Percentiles rank a stretch among this genome's conserved stretches.
These are phyloP conservation scores for Croton setiger DNA, from an alignment of 441 rosid species.

Conservation along the genomic window DNA sequence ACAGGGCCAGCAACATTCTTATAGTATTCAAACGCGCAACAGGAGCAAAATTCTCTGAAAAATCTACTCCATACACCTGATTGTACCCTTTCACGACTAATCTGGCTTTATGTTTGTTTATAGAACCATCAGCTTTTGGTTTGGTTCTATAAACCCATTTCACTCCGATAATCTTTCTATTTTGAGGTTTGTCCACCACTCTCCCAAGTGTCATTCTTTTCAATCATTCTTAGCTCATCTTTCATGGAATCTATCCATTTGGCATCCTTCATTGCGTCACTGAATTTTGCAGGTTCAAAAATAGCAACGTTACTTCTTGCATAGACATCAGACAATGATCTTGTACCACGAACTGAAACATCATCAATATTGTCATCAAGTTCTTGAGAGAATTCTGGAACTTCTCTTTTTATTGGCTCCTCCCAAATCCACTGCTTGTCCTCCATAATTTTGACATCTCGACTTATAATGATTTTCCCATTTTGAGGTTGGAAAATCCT, in stretches of 20 bases:
- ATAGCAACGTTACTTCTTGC: background rate
- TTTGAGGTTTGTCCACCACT: background rate
- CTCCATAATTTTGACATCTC: conserved; percentile 11
- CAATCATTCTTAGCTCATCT: background rate
- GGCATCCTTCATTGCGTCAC: background rate
- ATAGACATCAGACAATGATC: background rate
- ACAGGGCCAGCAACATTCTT: background rate
- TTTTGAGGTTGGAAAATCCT: conserved; percentile 3
- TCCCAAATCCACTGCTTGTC: background rate
- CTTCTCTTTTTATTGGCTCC: background rate
- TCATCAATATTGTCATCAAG: background rate
- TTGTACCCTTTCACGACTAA: background rate
- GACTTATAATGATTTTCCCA: background rate
- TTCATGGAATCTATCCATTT: background rate
- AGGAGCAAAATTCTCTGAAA: background rate
- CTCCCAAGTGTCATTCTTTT: conserved; percentile 1
- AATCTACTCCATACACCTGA: background rate
- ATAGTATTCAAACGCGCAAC: background rate
- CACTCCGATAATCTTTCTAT: background rate
- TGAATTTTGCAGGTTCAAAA: background rate
- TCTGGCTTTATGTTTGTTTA: background rate
- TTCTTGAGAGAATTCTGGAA: background rate
- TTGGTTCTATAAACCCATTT: conserved; percentile 6
- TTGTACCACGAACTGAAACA: background rate
- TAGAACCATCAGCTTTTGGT: background rate